Percentiles rank a stretch among this genome's conserved stretches.
These are phyloP conservation scores for Phalaenopsis hybrid DNA, from an alignment of 116 monocot species.

Conservation along the genomic window DNA sequence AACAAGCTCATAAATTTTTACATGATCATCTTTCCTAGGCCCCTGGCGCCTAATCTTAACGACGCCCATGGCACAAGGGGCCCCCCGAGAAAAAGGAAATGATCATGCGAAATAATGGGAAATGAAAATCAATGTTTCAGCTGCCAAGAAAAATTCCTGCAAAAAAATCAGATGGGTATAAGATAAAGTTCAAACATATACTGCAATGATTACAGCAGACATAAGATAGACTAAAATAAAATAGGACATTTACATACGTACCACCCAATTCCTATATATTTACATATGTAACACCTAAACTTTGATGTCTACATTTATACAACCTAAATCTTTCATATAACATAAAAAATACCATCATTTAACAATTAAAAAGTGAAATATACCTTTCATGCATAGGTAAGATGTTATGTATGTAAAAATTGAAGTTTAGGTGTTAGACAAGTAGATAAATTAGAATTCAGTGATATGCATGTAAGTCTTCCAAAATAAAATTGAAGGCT, in stretches of 20 bases:
- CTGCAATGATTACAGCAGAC: background rate
- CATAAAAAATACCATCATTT: no score
- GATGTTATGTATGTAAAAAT: no score
- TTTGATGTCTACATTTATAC: no score
- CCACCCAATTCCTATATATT: no score
- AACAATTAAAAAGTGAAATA: no score
- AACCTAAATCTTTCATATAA: no score
- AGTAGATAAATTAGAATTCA: no score
- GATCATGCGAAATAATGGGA: slow-evolving; percentile 18
- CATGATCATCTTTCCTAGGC: slow-evolving; percentile 16
- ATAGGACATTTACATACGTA: no score
- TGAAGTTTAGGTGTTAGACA: no score
- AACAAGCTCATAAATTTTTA: slow-evolving; percentile 10
- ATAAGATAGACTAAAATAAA: background rate
- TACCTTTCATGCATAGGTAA: no score
- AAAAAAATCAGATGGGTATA: background rate
- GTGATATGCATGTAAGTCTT: no score
- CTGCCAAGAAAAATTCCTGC: slow-evolving; percentile 15
- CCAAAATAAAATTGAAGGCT: background rate
- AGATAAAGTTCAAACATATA: slow-evolving; percentile 5
- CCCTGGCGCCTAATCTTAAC: slow-evolving; percentile 42
- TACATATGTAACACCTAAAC: no score
- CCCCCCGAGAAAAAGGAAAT: slow-evolving; percentile 4
- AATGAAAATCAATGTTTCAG: background rate
- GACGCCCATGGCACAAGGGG: slow-evolving; percentile 61